A percentile compares a stretch with the other conserved stretches of the same genome.
These are phyloP conservation scores for Calonectria leucothoes DNA, from an alignment of 2,329 filamentous ascomycete species.

Conservation along the genomic window DNA sequence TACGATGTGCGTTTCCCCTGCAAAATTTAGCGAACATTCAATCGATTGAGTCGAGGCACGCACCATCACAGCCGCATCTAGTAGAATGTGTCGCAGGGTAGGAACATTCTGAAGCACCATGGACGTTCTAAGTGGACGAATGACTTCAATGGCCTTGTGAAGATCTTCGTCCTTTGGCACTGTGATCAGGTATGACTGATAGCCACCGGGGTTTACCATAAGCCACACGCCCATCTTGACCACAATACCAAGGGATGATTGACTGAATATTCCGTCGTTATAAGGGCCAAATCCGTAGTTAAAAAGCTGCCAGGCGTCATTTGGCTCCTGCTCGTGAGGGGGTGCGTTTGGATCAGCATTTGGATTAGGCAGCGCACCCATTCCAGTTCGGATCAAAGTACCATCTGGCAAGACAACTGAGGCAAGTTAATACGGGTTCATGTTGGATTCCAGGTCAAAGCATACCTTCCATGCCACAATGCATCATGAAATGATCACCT, in stretches of 20 bases:
- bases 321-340: conserved; percentile 16
- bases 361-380: conserved; percentile 19
- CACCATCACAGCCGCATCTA: conserved; percentile 33
- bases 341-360: neutral
- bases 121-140: conserved; percentile 28
- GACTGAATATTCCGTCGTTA: conserved; percentile 16
- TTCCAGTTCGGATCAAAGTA: conserved; percentile 16
- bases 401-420: conserved; percentile 19
- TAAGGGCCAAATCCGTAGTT: conserved; percentile 24
- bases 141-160: conserved; percentile 34
- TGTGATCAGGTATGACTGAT: conserved; percentile 35
- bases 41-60: too few relatives aligned
- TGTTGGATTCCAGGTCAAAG: neutral
- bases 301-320: conserved; percentile 19
- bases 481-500: conserved; percentile 7
- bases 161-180: conserved; percentile 34
- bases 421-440: neutral
- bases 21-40: neutral
- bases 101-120: conserved; percentile 38
- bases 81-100: conserved; percentile 29
- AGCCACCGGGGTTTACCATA: conserved; percentile 22
- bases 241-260: conserved; percentile 17
- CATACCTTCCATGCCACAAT: conserved; percentile 18
- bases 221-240: conserved; percentile 21
- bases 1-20: conserved; percentile 20